Conservation (phyloP, 768 basidiomycete genomes). For the Rhizopogon rudus region DNA sequence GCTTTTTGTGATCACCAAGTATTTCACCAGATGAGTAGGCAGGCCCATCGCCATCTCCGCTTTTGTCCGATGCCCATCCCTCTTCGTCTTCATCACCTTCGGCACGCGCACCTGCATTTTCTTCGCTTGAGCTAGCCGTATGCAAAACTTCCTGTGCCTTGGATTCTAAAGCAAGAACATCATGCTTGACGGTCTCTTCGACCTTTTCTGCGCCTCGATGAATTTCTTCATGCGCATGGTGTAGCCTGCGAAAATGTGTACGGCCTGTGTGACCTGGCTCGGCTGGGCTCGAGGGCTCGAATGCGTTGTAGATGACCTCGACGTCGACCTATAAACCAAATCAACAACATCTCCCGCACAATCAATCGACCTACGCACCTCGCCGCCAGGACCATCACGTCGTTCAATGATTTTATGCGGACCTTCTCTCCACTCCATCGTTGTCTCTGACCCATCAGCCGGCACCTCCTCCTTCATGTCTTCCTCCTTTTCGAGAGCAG, state of each 20-base stretch:
- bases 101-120: conserved; percentile 1
- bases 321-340: conserved; percentile 51
- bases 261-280: conserved; percentile 3
- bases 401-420: conserved; percentile 62
- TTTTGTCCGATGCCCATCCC: conserved; percentile 60
- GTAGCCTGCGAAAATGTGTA: conserved; percentile 10
- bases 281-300: conserved; percentile 9
- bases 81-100: conserved; percentile 44
- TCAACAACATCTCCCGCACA: conserved; percentile 6
- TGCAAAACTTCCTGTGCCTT: conserved; percentile 8
- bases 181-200: conserved; percentile 12
- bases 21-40: conserved; percentile 3
- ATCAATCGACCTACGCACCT: conserved; percentile 39
- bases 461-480: conserved; percentile 29
- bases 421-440: conserved; percentile 68
- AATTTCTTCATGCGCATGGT: conserved; percentile 11
- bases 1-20: conserved; percentile 15
- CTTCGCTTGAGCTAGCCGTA: conserved; percentile 4
- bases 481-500: conserved; percentile 9
- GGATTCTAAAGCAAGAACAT: conserved; percentile 11
- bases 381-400: conserved; percentile 52
- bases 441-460: conserved; percentile 38
- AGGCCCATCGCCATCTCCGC: conserved; percentile 20
- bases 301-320: conserved; percentile 49
- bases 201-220: conserved; percentile 22